These are phyloP conservation scores for Paramecium caudatum DNA, from an alignment of 73 alveolate genomes.

Conservation along the genomic window DNA sequence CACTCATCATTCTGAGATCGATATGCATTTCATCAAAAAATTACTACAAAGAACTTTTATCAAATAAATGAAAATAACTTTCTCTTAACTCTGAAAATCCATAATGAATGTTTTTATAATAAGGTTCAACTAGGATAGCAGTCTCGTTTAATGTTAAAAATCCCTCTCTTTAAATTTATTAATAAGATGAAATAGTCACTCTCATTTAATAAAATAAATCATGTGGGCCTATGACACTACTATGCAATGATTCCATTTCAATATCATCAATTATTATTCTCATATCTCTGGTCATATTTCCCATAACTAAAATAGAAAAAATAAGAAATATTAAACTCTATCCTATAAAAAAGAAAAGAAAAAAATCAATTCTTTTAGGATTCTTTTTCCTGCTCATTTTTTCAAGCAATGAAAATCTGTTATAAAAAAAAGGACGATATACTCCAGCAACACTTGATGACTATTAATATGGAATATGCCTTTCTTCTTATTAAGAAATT, in stretches of 20 bases:
- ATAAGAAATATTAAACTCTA: neutral
- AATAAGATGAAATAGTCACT: conserved; percentile 39
- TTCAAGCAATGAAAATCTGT: neutral
- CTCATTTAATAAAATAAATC: conserved; percentile 58
- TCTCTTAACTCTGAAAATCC: conserved; percentile 48
- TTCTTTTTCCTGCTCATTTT: conserved; percentile 5
- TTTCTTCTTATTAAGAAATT: neutral
- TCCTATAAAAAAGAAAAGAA: conserved; percentile 12
- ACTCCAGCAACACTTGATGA: conserved; percentile 26
- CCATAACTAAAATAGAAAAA: neutral
- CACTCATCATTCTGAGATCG: conserved; percentile 1
- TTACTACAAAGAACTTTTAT: neutral
- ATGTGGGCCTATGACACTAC: conserved; percentile 54
- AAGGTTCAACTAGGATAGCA: neutral
- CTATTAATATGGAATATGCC: neutral
- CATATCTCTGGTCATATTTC: conserved; percentile 7
- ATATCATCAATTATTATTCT: neutral
- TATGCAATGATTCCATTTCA: conserved; percentile 40
- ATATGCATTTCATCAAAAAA: neutral
- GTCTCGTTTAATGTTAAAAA: neutral
- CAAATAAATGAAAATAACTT: neutral
- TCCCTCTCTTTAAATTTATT: neutral
- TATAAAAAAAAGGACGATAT: conserved; percentile 12
- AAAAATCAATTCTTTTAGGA: conserved; percentile 4
- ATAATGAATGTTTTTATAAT: neutral